Base-by-base conservation (phyloP, 495 filamentous ascomycete species). In the Aspergillus heteromorphus region DNA sequence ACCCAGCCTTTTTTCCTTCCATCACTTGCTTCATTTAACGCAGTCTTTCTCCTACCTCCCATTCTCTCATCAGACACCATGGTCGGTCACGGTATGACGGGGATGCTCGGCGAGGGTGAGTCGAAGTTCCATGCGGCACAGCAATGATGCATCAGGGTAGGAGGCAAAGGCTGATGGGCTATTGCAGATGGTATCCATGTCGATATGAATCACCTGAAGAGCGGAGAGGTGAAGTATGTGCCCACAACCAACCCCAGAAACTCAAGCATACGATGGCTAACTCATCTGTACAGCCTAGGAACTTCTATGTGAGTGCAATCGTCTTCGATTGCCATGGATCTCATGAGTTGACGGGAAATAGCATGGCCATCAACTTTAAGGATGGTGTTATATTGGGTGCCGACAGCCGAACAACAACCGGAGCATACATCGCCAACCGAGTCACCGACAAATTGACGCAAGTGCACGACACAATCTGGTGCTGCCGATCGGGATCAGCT, bases 381-480 rank as follows among this genome's bases (percentile, higher is more conserved):
- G 91, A 95, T 63, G 93, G 93, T 48, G 95, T 98, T 42, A 95
- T 98, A 71, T 80, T 98, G 27, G 89, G 92, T 51, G 93, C 93
- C 60, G 93, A 98, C 71, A 96, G 91, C 63, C 85, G 93, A 76
- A 98, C 93, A 63, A 97, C 93, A n/a, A 97, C 93, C 51, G 93
- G 93, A 65, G 86, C 93, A 58, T 97, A 96, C 81, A 97, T 98
- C 68, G 95, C 93, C 64, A 98, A 98, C 72, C 87, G 93, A 76
- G 95, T 98, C 47, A 97, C 93, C 53, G 93, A 98, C 79, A 98
- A 98, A 80, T 85, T 98, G 66, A 98, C 95, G 59, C 89, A 92
- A 74, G 92, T 98, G 40, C 88, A 95, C 73, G 93, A 97, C 72
- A 97, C 92, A 45, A 97, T 98, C 70, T 98, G 93, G 93, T 98